These are phyloP conservation scores for Rhizophora mangle DNA, from an alignment of 345 rosid species.

Conservation along the genomic window DNA sequence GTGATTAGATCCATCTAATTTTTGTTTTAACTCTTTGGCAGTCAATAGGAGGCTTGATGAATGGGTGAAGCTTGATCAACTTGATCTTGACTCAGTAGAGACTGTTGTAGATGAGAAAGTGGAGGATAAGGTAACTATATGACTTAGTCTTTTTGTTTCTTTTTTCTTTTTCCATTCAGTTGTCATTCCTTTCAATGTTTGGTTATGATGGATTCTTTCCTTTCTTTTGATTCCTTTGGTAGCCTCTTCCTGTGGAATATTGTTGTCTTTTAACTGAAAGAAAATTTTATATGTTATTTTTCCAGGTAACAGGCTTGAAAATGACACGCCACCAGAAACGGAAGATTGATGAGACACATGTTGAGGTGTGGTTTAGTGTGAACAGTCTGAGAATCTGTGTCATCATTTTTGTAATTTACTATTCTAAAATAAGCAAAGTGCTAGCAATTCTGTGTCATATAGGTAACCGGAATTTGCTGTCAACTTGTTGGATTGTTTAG, in stretches of 20 bases:
- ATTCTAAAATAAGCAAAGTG: neutral
- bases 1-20: neutral
- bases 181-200: too few relatives aligned
- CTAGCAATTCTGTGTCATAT: neutral
- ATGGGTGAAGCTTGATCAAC: constrained; percentile 93
- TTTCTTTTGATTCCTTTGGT: constrained; percentile 3
- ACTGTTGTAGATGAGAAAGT: constrained; percentile 92
- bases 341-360: constrained; percentile 96
- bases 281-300: neutral
- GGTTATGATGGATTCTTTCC: neutral
- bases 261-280: constrained; percentile 1
- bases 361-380: constrained; percentile 47
- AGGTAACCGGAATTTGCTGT: neutral
- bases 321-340: constrained; percentile 99
- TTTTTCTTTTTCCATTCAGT: neutral
- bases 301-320: constrained; percentile 86
- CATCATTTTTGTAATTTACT: neutral
- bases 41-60: constrained; percentile 98
- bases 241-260: neutral
- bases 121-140: constrained; percentile 78
- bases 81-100: constrained; percentile 88
- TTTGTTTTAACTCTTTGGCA: constrained; percentile 18
- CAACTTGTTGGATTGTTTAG: neutral
- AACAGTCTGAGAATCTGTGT: too few relatives aligned
- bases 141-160: neutral